Evolutionary conservation across 1,139 yeast species (phyloP), one percentile per base, ranked within the genome.

Genomic region (Eremothecium gossypii): DNA sequence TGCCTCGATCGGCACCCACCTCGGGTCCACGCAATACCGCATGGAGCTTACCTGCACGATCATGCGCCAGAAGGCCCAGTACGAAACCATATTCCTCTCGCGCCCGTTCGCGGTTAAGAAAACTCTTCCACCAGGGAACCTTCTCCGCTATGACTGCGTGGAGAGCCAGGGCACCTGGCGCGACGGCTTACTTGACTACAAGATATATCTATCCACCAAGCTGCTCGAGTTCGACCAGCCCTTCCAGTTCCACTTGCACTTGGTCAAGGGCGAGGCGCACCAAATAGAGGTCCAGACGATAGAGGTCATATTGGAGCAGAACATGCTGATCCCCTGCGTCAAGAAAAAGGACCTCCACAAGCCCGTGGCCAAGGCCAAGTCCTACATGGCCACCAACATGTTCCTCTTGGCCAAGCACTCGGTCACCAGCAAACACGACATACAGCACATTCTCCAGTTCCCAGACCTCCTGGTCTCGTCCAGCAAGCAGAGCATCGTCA

Each of bases 21-120:
- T 42, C 17, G 60, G 60, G 3, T 46, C 51, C 8, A 51, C 55
- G 5, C 34, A 34, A 8, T 55, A 53, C 39, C 33, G 58, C 29
- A 38, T 54, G 11, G 60, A 55, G 36, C 44, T 52, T 36, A 40
- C 36, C n/a, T 38, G 47, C 13, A 41, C 50, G 9, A 39, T 51
- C 14, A 39, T 46, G 36, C 40, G 41, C 39, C 36, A 41, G 39
- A 41, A 40, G 27, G 11, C 29, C 29, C 27, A 38, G 29, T 30
- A 35, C 32, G 58, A 53, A 36, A 49, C 54, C 4, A 38, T 52
- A 5, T 36, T 55, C 14, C 38, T 55, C 33, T 50, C 56, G 1
- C 48, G 49, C 11, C 36, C 41, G n/a, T 33, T 54, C 14, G 29
- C 36, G 10, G 45, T 53, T 17, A 48, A 45, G 30, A 48, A 53